Evolutionary conservation across 2,329 filamentous ascomycete genomes (phyloP).

Genomic region (Ascochyta lentis): DNA sequence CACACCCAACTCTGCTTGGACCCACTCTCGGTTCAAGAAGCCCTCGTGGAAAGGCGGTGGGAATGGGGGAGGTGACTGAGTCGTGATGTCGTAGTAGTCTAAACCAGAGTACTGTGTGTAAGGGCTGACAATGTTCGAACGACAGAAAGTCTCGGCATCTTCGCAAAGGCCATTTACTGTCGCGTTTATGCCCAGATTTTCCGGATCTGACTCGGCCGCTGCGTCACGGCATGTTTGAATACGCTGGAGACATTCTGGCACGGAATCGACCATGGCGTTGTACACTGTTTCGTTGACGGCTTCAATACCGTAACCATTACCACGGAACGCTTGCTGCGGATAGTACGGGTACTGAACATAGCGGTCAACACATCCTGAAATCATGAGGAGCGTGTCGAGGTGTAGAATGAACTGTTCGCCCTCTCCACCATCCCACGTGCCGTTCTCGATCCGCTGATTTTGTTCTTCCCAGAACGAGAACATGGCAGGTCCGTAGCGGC

Average conservation of each 20-base stretch:
- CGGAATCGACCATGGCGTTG: slow-evolving; percentile 22
- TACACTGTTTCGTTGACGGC: slow-evolving; percentile 50
- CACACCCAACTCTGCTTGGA: slow-evolving; percentile 64
- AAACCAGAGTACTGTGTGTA: slow-evolving; percentile 24
- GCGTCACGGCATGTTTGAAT: slow-evolving; percentile 22
- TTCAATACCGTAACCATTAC: slow-evolving; percentile 63
- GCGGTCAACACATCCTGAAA: slow-evolving; percentile 52
- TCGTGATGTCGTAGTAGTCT: slow-evolving; percentile 31
- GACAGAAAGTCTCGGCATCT: slow-evolving; percentile 56
- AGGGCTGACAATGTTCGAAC: slow-evolving; percentile 23
- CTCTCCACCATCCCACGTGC: slow-evolving; percentile 18
- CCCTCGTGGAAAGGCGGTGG: slow-evolving; percentile 25
- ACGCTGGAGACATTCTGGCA: slow-evolving; percentile 22
- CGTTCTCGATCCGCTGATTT: slow-evolving; percentile 57
- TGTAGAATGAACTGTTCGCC: slow-evolving; percentile 22
- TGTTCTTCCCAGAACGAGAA: slow-evolving; percentile 60
- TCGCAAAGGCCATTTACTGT: slow-evolving; percentile 55
- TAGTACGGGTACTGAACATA: slow-evolving; percentile 55
- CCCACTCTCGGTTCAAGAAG: slow-evolving; percentile 56
- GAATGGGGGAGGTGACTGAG: slow-evolving; percentile 28
- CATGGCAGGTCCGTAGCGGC: slow-evolving; percentile 62
- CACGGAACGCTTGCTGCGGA: slow-evolving; percentile 55
- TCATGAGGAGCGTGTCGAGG: slow-evolving; percentile 58
- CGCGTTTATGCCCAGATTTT: slow-evolving; percentile 39
- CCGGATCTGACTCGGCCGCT: slow-evolving; percentile 40